These are phyloP conservation scores for Panicum miliaceum DNA, from an alignment of 176 grass and related monocot species.

Conservation along the genomic window DNA sequence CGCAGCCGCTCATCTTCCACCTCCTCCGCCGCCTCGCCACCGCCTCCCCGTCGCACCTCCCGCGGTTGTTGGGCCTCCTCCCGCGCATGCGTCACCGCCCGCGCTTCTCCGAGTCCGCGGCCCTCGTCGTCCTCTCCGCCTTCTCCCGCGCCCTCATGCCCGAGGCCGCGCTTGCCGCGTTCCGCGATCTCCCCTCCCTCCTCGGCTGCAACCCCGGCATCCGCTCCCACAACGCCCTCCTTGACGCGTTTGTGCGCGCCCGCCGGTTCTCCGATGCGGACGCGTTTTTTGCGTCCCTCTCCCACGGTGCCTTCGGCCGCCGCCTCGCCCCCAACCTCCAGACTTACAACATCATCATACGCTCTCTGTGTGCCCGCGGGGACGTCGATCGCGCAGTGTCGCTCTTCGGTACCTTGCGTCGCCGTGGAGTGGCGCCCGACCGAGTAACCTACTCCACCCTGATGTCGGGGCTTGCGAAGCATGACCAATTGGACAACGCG, in stretches of 20 bases:
- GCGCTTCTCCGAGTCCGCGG: constrained; percentile 70
- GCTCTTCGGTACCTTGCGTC: constrained; percentile 48
- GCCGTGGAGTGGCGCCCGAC: constrained; percentile 56
- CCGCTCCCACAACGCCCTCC: constrained; percentile 80
- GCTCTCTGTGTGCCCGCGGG: constrained; percentile 60
- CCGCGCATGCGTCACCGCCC: constrained; percentile 47
- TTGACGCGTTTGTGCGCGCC: constrained; percentile 82
- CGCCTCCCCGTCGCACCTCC: constrained; percentile 52
- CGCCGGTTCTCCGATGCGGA: constrained; percentile 67
- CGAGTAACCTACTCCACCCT: constrained; percentile 80
- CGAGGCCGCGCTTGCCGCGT: constrained; percentile 71
- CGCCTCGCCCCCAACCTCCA: constrained; percentile 76
- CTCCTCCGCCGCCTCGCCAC: constrained; percentile 73
- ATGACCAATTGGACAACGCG: constrained; percentile 42
- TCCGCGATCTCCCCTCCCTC: constrained; percentile 57
- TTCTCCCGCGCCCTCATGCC: constrained; percentile 85
- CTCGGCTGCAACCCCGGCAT: constrained; percentile 81
- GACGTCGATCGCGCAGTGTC: constrained; percentile 63
- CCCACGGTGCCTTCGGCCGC: constrained; percentile 52
- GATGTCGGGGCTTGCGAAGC: constrained; percentile 62
- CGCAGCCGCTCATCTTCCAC: constrained; percentile 77
- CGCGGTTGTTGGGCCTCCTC: constrained; percentile 52
- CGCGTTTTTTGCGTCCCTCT: constrained; percentile 76
- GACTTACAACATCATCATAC: constrained; percentile 90
- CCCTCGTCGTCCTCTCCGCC: constrained; percentile 71